Evolutionary conservation across 768 basidiomycete species (phyloP), one percentile per base, ranked within the genome.

Genomic region (Lactifluus echinatus): DNA sequence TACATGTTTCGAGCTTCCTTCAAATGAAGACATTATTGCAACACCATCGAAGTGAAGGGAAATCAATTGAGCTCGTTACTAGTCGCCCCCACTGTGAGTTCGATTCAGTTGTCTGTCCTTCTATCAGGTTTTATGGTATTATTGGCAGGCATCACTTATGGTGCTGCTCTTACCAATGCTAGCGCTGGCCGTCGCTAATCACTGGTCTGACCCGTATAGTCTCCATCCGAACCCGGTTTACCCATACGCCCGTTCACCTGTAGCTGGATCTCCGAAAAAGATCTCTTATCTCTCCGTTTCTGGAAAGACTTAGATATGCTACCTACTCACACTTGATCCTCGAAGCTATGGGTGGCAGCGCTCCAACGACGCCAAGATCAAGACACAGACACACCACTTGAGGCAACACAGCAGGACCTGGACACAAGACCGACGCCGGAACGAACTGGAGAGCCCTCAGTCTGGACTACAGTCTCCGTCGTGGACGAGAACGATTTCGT

Each of bases 381-480:
- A 33, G 48, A 53, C 2, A 26, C 48, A 14, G 28, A n/a, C n/a
- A n/a, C n/a, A n/a, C n/a, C n/a, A n/a, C n/a, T 43, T 40, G 23
- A 5, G 31, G 33, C 48, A 12, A 28, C 24, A 12, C 26, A 53
- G 33, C 61, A 34, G 31, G 46, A 46, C 47, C 37, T 56, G 34
- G 64, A 70, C 50, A 48, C 59, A 4, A 48, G 64, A 7, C 76
- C 75, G 0, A 76, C 75, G 2, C 75, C 75, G 3, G 66, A 69
- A 43, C 74, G 75, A 2, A 76, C 75, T 1, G 74, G 73, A 1
- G 54, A 60, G 0, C 55, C 71, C 2, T 71, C 70, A 0, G 7
- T 60, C 6, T 58, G 64, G 24, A 75, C 72, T 5, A 76, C 73
- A 0, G 70, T 76, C 26, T 72, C 73, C 58, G 69, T 70, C 51